Conservation (phyloP, 2,329 filamentous ascomycete genomes). For the Pseudocercospora fijiensis region DNA sequence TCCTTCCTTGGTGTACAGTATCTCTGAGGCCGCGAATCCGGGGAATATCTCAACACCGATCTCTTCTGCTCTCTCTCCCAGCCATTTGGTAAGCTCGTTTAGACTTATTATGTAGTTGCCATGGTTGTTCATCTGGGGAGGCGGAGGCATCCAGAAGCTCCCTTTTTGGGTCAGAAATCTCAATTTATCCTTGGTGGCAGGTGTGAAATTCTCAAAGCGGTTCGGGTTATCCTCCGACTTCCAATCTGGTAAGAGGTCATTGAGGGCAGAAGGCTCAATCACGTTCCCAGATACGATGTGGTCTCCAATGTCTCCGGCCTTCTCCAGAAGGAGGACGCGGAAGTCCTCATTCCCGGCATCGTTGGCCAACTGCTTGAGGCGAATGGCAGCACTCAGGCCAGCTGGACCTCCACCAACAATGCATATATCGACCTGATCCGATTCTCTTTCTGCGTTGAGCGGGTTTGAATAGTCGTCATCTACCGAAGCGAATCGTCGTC, state of each 20-base stretch:
- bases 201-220: conserved; percentile 82
- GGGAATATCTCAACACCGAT: conserved; percentile 91
- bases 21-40: conserved; percentile 90
- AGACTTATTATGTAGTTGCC: conserved; percentile 97
- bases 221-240: conserved; percentile 81
- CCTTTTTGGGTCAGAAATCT: conserved; percentile 82
- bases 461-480: conserved; percentile 47
- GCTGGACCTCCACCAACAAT: conserved; percentile 96
- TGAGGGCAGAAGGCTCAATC: conserved; percentile 80
- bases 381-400: conserved; percentile 87
- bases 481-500: conserved; percentile 37
- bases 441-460: conserved; percentile 72
- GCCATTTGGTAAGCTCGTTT: conserved; percentile 93
- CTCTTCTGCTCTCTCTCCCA: conserved; percentile 95
- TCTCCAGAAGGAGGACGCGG: conserved; percentile 86
- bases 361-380: conserved; percentile 91
- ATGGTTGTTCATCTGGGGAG: conserved; percentile 97
- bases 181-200: conserved; percentile 83
- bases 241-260: conserved; percentile 94
- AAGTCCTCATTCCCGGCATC: conserved; percentile 95
- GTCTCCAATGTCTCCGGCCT: conserved; percentile 89
- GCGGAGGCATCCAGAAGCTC: conserved; percentile 77
- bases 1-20: conserved; percentile 82
- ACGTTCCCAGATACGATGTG: conserved; percentile 97
- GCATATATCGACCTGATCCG: conserved; percentile 91